Evolutionary conservation across 305 asterid species (phyloP).

Genomic region (Fraxinus platypoda): DNA sequence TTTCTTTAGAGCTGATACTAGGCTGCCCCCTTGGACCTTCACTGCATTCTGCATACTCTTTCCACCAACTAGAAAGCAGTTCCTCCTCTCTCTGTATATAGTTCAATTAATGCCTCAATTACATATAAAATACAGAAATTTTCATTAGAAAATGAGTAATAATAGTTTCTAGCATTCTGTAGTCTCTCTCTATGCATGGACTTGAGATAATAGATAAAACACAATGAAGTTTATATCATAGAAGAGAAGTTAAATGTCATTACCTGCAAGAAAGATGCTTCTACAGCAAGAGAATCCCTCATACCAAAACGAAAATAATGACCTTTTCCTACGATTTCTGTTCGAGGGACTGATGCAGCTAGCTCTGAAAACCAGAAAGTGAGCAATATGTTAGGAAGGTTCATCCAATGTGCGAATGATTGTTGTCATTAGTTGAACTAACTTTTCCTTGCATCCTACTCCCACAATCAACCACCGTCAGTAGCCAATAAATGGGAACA

Average conservation of each 20-base stretch:
- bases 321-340: constrained; percentile 85
- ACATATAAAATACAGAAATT: neutral
- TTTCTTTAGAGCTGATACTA: constrained; percentile 32
- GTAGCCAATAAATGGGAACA: neutral
- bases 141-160: neutral
- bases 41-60: constrained; percentile 94
- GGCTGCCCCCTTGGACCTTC: constrained; percentile 75
- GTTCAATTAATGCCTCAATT: constrained; percentile 25
- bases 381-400: constrained; percentile 4
- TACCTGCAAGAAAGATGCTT: constrained; percentile 96
- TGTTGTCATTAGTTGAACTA: neutral
- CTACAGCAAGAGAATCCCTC: constrained; percentile 98
- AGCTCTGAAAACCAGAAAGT: constrained; percentile 47
- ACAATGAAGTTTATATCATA: neutral
- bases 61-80: constrained; percentile 91
- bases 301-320: constrained; percentile 92
- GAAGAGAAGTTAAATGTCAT: constrained; percentile 5
- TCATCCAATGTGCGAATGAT: neutral
- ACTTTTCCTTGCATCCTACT: neutral
- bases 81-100: constrained; percentile 81
- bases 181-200: neutral
- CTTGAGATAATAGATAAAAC: neutral
- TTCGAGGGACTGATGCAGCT: constrained; percentile 82
- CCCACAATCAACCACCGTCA: neutral
- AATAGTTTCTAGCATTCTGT: neutral